Evolutionary conservation across 2,329 filamentous ascomycete species (phyloP), one percentile per base, ranked within the genome.

Genomic region (Paraphoma chrysanthemicola): DNA sequence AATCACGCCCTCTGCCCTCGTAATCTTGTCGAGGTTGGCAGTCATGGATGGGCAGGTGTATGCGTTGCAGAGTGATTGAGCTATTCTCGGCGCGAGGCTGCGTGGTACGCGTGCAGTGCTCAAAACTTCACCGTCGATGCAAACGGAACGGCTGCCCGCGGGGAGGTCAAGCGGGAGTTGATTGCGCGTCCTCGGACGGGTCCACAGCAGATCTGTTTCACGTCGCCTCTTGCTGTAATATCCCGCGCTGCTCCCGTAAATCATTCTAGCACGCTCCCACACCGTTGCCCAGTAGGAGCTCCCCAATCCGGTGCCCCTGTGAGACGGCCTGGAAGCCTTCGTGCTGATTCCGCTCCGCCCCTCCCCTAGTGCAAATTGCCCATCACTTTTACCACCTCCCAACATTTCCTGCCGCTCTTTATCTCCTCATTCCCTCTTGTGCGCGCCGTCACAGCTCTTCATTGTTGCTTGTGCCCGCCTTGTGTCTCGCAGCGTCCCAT

Each of bases 151-250:
- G 31, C 16, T 10, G 33, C 33, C 33, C 33, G 33, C 33, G 33
- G 33, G 33, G 33, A 44, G 41, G 17, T 44, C 31, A 54, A 46
- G 38, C 23, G 43, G 59, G 41, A 23, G 41, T 44, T 58, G 70
- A 64, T 75, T 75, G 70, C 72, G 71, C 69, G 72, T 72, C 63
- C 65, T 54, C 43, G 36, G 45, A 53, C 51, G 57, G 57, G 54
- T 61, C 64, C 57, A 62, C 64, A 60, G 69, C 66, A 66, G 63
- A 69, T 70, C 68, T 58, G 71, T 74, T 75, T 75, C 71, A 73
- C 47, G 52, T 62, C 51, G 62, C 49, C 55, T 46, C 46, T 44
- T 41, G 41, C 45, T 57, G 57, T 56, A 49, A 54, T 59, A 56
- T 62, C 54, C 62, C 59, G 57, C 57, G 59, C 57, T 41, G 48